Conservation (phyloP, 108 stramenopile species). For the Pelagomonas calceolata region DNA sequence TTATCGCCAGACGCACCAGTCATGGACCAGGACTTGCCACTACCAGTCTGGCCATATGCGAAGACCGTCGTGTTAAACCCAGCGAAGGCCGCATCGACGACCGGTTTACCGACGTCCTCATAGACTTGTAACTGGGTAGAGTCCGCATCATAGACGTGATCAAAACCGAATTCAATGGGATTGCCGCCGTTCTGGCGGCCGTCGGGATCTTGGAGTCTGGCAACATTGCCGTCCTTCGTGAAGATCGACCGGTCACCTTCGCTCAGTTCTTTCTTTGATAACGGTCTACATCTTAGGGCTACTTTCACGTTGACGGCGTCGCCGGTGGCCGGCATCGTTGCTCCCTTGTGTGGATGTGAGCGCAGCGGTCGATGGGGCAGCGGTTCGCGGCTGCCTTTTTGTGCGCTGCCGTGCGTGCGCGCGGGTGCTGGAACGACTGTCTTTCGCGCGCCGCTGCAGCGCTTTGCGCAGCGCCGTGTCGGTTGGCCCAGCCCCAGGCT, state of each 20-base stretch:
- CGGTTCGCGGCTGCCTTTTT: too few relatives aligned
- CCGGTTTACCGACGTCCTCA: background rate
- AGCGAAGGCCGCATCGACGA: conserved; percentile 8
- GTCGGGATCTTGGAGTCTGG: background rate
- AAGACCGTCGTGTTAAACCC: conserved; percentile 44
- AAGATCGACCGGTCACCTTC: background rate
- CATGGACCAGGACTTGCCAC: conserved; percentile 12
- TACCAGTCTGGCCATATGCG: conserved; percentile 34
- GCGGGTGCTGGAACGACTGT: too few relatives aligned
- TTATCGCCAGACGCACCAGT: background rate
- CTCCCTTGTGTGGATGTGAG: too few relatives aligned
- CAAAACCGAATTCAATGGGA: conserved; percentile 2
- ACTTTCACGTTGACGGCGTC: conserved; percentile 1
- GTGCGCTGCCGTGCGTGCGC: too few relatives aligned
- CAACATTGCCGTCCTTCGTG: background rate
- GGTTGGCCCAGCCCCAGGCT: too few relatives aligned
- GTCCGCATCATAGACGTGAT: background rate
- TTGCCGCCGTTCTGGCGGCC: too few relatives aligned
- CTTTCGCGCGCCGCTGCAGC: too few relatives aligned
- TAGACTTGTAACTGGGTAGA: background rate
- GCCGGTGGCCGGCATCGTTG: background rate
- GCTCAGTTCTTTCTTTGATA: conserved; percentile 5
- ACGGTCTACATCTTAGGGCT: background rate
- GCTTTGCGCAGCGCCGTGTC: too few relatives aligned
- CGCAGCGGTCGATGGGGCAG: too few relatives aligned